A percentile compares a stretch with the other conserved stretches of the same genome.
These are phyloP conservation scores for Urtica urens DNA, from an alignment of 306 rosid genomes.

Conservation along the genomic window DNA sequence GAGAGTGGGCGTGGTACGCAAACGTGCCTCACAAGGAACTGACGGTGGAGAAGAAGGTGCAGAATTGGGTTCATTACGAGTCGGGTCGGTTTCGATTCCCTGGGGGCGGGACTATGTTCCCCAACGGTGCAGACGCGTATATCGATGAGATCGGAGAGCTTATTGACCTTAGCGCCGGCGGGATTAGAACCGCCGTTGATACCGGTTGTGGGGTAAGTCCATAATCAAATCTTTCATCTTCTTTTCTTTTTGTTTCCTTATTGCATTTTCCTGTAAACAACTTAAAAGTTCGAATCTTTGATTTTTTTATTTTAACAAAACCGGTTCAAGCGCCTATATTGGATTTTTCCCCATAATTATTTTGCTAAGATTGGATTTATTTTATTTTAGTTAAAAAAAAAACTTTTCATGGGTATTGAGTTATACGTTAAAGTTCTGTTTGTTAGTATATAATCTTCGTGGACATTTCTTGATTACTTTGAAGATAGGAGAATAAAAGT, in stretches of 20 bases:
- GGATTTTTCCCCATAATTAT: too few species aligned
- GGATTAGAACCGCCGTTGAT: constrained; percentile 83
- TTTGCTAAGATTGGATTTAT: too few species aligned
- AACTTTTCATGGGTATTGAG: too few species aligned
- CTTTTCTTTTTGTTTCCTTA: neutral
- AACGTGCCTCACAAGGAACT: constrained; percentile 85
- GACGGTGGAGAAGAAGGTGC: constrained; percentile 72
- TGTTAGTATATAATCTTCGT: too few species aligned
- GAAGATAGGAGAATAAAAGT: too few species aligned
- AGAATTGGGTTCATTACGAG: constrained; percentile 71
- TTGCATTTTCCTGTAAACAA: too few species aligned
- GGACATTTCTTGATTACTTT: too few species aligned
- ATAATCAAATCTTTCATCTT: neutral
- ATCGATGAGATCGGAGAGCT: constrained; percentile 64
- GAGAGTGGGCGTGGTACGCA: constrained; percentile 61
- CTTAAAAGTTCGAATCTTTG: too few species aligned
- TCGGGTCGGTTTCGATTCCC: constrained; percentile 65
- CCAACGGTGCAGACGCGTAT: constrained; percentile 67
- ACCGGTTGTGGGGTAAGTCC: constrained; percentile 98
- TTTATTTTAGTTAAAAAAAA: too few species aligned
- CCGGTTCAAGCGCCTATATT: too few species aligned
- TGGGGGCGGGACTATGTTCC: constrained; percentile 98
- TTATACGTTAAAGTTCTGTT: too few species aligned
- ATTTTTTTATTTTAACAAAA: too few species aligned
- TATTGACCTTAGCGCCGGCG: constrained; percentile 58